phyloP scores from a whole-genome alignment of 2,329 filamentous ascomycete species.

The Aspergillus brasiliensis region DNA sequence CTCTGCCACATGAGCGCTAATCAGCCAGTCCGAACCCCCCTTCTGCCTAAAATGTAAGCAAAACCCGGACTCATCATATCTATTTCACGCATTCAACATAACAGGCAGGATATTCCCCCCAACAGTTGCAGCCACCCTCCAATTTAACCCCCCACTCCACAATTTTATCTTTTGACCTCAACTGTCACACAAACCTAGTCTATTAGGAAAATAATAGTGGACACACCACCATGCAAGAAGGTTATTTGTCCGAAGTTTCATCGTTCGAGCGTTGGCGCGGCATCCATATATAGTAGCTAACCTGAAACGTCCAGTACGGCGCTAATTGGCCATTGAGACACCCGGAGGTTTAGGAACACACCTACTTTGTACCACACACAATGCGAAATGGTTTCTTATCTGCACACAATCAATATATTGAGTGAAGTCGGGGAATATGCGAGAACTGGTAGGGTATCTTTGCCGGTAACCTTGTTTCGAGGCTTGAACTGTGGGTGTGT shows the following conservation, averaged over 20 bases:
- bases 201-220: no score
- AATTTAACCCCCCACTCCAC: no score
- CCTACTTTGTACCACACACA: background rate
- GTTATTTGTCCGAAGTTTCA: conserved; percentile 3
- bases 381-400: background rate
- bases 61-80: no score
- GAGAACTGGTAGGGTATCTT: background rate
- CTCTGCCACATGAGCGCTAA: no score
- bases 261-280: background rate
- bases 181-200: no score
- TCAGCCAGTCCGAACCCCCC: no score
- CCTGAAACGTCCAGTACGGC: background rate
- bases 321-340: background rate
- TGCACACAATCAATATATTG: background rate
- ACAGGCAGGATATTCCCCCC: no score
- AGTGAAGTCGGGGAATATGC: background rate
- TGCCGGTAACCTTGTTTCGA: background rate
- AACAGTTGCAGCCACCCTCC: no score
- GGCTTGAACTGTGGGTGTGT: background rate
- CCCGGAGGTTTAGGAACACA: background rate
- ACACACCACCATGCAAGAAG: background rate
- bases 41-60: no score
- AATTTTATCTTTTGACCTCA: no score
- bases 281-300: conserved; percentile 6
- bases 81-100: no score